Evolutionary conservation across 2,329 filamentous ascomycete genomes (phyloP).

Genomic region (Colletotrichum karsti): DNA sequence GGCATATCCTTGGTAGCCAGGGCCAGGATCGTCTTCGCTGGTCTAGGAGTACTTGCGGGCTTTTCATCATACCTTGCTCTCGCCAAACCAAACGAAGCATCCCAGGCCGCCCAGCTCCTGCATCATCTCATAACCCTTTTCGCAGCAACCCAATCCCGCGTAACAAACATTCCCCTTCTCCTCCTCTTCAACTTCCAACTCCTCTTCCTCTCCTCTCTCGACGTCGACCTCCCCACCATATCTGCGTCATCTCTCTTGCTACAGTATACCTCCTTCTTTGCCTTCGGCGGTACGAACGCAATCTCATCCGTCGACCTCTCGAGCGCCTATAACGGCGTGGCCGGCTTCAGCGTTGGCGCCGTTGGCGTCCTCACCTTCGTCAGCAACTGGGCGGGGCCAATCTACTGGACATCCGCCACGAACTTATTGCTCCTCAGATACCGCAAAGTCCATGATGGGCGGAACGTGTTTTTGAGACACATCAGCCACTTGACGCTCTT

Average conservation of each 20-base stretch:
- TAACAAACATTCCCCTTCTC: constrained; percentile 86
- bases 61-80: constrained; percentile 51
- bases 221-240: constrained; percentile 64
- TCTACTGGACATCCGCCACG: constrained; percentile 83
- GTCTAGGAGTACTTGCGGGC: constrained; percentile 48
- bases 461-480: constrained; percentile 56
- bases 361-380: constrained; percentile 88
- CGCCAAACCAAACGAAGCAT: constrained; percentile 3
- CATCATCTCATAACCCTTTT: constrained; percentile 81
- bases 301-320: constrained; percentile 96
- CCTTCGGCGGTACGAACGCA: constrained; percentile 89
- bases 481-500: constrained; percentile 76
- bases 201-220: constrained; percentile 54
- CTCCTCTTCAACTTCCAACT: constrained; percentile 74
- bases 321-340: constrained; percentile 93
- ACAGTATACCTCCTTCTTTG: constrained; percentile 87
- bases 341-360: constrained; percentile 78
- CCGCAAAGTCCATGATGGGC: constrained; percentile 28
- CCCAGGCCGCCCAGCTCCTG: constrained; percentile 46
- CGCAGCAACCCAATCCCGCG: constrained; percentile 85
- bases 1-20: constrained; percentile 55
- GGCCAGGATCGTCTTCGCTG: constrained; percentile 59
- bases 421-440: constrained; percentile 62
- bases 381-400: constrained; percentile 89
- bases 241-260: constrained; percentile 78